Base-by-base conservation (phyloP, 2,329 filamentous ascomycete genomes). In the Fusarium euwallaceae region DNA sequence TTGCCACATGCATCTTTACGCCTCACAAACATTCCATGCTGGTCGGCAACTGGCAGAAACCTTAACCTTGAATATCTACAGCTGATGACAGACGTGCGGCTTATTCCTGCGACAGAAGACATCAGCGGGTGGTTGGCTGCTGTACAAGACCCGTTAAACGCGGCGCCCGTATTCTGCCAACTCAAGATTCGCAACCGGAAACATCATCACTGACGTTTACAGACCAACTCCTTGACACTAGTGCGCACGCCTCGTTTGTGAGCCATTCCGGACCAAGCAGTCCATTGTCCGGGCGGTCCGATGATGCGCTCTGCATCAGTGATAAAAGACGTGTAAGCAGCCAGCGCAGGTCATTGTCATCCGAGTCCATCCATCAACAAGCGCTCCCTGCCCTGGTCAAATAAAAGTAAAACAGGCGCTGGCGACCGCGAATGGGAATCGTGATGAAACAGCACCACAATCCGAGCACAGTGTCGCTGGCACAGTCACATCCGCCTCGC, bases 131-230 rank as follows among this genome's bases (percentile, higher is more conserved):
- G 45, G 45, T 53, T 27, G 45, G 45, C 16, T 29, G 43, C 43
- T 48, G 43, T 20, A 34, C 10, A 60, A 61, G 27, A 60, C 36
- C 72, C 69, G 72, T 62, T 75, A 45, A n/a, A 64, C 55, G 59
- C 16, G 34, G 36, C 43, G 45, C 64, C 51, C 56, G 27, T 37
- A 24, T 64, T 29, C 32, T 24, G 56, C 64, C 41, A 51, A 62
- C 51, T 59, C 29, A 32, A 53, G 43, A 58, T 29, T 29, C 37
- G 29, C 61, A 58, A 43, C 67, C 70, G 72, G 63, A 73, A 75
- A 41, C 72, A 75, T 75, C 72, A 75, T 64, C 43, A 55, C 41
- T 73, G 72, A 66, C 66, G 66, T 73, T 67, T 73, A 55, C 56
- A 69, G 66, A 34, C 43, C 43, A 61, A 67, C 11, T 64, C 29